Conservation (phyloP, 1,139 yeast species). For the Nadsonia commutata region DNA sequence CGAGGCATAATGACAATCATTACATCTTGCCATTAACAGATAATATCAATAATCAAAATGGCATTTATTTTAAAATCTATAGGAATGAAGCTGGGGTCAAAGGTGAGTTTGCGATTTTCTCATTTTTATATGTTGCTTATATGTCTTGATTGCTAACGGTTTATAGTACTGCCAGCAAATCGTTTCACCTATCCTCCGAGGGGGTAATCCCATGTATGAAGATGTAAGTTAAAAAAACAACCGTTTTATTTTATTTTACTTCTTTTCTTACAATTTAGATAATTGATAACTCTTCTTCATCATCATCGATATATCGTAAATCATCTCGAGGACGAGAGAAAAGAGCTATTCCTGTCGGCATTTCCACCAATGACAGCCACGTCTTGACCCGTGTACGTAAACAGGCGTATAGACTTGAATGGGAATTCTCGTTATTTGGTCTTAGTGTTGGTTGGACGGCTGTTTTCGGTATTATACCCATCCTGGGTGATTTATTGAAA, state of each 20-base stretch:
- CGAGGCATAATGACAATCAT: too few relatives aligned
- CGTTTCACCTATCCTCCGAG: not conserved
- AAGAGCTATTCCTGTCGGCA: slow-evolving; percentile 31
- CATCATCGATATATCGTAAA: too few relatives aligned
- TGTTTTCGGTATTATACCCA: slow-evolving; percentile 47
- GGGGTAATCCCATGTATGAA: not conserved
- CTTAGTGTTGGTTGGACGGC: slow-evolving; percentile 55
- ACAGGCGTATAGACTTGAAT: slow-evolving; percentile 44
- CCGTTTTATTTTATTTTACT: not conserved
- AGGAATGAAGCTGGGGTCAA: not conserved
- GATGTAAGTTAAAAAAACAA: not conserved
- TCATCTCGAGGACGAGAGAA: too few relatives aligned
- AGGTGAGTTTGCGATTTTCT: not conserved
- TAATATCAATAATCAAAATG: too few relatives aligned
- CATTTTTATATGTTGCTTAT: not conserved
- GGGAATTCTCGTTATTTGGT: slow-evolving; percentile 44
- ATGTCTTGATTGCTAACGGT: too few relatives aligned
- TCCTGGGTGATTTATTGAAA: slow-evolving; percentile 39
- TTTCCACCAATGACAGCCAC: slow-evolving; percentile 35
- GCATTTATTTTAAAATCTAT: not conserved
- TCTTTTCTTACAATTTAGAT: not conserved
- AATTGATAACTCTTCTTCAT: too few relatives aligned
- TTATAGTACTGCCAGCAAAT: not conserved
- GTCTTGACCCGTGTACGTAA: slow-evolving; percentile 37
- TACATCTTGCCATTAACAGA: too few relatives aligned